Percentiles rank a stretch among this genome's conserved stretches.
phyloP scores from a whole-genome alignment of 352 stramenopile species.

The Blastocystis sp. region DNA sequence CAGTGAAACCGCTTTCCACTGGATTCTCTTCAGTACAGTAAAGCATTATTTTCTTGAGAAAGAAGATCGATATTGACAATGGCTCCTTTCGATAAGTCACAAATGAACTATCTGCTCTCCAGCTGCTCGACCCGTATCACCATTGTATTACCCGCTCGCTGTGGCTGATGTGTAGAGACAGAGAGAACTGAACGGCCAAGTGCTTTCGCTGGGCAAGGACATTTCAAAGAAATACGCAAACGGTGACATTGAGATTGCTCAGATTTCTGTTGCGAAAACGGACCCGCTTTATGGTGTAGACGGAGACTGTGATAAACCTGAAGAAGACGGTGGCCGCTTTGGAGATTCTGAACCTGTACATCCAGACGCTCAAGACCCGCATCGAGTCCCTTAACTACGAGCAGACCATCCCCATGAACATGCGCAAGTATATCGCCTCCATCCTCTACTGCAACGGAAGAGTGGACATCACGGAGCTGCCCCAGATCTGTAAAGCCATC shows the following conservation, averaged over 20 bases:
- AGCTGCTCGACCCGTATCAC: constrained; percentile 4
- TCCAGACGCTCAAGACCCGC: constrained; percentile 50
- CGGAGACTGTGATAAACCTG: constrained; percentile 24
- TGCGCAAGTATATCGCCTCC: constrained; percentile 51
- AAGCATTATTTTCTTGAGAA: neutral
- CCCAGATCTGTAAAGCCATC: neutral
- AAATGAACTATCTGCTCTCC: neutral
- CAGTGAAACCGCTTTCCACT: neutral
- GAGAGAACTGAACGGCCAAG: constrained; percentile 26
- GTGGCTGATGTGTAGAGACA: constrained; percentile 3
- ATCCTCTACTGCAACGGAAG: constrained; percentile 48
- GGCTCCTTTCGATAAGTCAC: constrained; percentile 10
- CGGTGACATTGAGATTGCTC: constrained; percentile 42
- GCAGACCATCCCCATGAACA: constrained; percentile 26
- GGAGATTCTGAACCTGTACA: constrained; percentile 62
- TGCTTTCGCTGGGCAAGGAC: constrained; percentile 17
- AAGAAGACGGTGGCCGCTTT: constrained; percentile 62
- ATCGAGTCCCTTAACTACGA: constrained; percentile 63
- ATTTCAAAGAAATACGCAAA: constrained; percentile 59
- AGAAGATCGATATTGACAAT: neutral
- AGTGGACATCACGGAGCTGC: constrained; percentile 34
- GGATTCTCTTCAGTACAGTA: neutral
- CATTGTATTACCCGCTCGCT: neutral
- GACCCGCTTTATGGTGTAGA: neutral
- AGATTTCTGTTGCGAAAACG: neutral